These are phyloP conservation scores for Metschnikowia matae DNA, from an alignment of 805 yeast genomes.

Conservation along the genomic window DNA sequence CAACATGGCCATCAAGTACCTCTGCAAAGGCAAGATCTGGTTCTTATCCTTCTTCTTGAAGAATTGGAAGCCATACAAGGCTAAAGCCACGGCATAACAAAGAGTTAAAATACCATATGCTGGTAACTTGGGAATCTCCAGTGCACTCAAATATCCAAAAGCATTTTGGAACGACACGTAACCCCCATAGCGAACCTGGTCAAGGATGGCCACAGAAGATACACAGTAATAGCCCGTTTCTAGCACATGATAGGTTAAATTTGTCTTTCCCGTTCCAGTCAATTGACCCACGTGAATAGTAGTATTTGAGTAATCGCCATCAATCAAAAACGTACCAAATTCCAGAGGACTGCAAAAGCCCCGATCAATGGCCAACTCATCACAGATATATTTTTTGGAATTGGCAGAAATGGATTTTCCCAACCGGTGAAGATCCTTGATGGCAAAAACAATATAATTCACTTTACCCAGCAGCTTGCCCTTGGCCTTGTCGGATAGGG, in stretches of 20 bases:
- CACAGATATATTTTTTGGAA: constrained; percentile 63
- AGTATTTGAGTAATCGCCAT: constrained; percentile 43
- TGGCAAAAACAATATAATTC: constrained; percentile 77
- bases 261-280: constrained; percentile 54
- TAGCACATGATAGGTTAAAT: constrained; percentile 58
- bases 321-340: constrained; percentile 60
- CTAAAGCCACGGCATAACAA: constrained; percentile 74
- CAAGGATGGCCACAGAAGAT: constrained; percentile 53
- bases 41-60: constrained; percentile 69
- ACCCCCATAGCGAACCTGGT: constrained; percentile 50
- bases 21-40: constrained; percentile 85
- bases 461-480: constrained; percentile 31
- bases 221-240: constrained; percentile 92
- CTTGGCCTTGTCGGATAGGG: constrained; percentile 25
- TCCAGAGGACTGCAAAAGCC: constrained; percentile 50
- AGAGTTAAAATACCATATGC: constrained; percentile 83
- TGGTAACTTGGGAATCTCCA: constrained; percentile 87
- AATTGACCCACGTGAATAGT: constrained; percentile 56
- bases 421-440: constrained; percentile 64
- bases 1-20: constrained; percentile 82
- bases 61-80: constrained; percentile 81
- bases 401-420: constrained; percentile 49
- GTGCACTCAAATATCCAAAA: constrained; percentile 82
- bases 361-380: constrained; percentile 55
- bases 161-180: constrained; percentile 85